Evolutionary conservation across 139 green algal genomes (phyloP), one percentile per base, ranked within the genome.

Genomic region (Haematococcus sp.): DNA sequence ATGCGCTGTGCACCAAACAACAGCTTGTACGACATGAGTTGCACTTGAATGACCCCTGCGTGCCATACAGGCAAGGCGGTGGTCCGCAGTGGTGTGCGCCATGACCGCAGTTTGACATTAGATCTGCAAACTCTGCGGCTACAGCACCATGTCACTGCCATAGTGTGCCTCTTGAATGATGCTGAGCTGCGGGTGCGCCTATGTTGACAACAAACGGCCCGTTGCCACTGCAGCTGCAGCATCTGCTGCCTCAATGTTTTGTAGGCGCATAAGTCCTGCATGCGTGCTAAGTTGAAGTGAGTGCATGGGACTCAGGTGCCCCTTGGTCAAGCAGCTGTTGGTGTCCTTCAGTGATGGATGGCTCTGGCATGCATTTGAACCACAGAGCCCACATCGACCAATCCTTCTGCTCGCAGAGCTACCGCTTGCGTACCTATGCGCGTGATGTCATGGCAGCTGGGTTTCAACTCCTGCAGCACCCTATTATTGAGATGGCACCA

Each of bases 161-260:
- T 70, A 3, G 63, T 70, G 63, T 70, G 63, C 63, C 63, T 70
- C 15, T 31, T 70, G 34, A 70, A 70, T 54, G 63, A 70, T 52
- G 11, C 63, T 70, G 63, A 70, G 22, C 32, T 70, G 7, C 30
- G 63, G 30, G 63, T 55, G 35, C 13, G 61, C 28, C 58, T 33
- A 22, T 66, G 25, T 16, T 31, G 17, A 31, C n/a, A 66, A 28
- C 58, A 16, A 66, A 19, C 25, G 28, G 15, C 20, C 44, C 44
- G 13, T 54, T 13, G 13, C 44, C 44, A 54, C 13, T 16, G 16
- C 13, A 13, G 13, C 44, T 54, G 13, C n/a, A n/a, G n/a, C n/a
- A n/a, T n/a, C n/a, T n/a, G n/a, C n/a, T n/a, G n/a, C n/a, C n/a
- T 15, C 52, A 27, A 49, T 49, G 40, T 49, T 11, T 49, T 11